phyloP scores from a whole-genome alignment of 1,284 basidiomycete genomes.

The Thelephora terrestris region DNA sequence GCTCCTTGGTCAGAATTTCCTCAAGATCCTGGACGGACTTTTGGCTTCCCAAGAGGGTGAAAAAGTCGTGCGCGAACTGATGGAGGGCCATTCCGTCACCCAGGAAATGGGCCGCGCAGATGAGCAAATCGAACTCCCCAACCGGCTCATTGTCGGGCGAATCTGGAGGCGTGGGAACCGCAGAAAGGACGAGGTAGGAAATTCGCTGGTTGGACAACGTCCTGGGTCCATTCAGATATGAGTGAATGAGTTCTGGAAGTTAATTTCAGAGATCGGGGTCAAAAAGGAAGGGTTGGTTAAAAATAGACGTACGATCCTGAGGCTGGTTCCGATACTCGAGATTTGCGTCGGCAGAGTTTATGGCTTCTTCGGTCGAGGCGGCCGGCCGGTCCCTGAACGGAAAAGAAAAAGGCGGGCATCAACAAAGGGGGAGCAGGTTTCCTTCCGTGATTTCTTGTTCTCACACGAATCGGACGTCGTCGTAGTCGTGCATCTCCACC shows the following conservation, averaged over 20 bases:
- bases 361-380: slow-evolving; percentile 31
- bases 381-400: slow-evolving; percentile 40
- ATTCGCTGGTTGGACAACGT: slow-evolving; percentile 61
- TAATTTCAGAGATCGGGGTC: slow-evolving; percentile 1
- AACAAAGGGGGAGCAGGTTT: neutral
- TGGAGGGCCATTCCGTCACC: slow-evolving; percentile 78
- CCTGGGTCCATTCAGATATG: slow-evolving; percentile 65
- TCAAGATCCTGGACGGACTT: slow-evolving; percentile 33
- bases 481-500: slow-evolving; percentile 50
- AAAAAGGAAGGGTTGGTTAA: neutral
- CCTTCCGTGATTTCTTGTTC: slow-evolving; percentile 12
- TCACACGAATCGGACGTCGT: slow-evolving; percentile 57
- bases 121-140: slow-evolving; percentile 41
- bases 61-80: slow-evolving; percentile 64
- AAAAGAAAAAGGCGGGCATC: slow-evolving; percentile 4
- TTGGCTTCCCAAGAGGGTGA: slow-evolving; percentile 41
- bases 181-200: slow-evolving; percentile 61
- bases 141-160: slow-evolving; percentile 19
- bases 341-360: slow-evolving; percentile 36
- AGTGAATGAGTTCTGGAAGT: slow-evolving; percentile 45
- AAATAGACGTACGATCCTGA: slow-evolving; percentile 38
- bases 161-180: slow-evolving; percentile 27
- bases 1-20: slow-evolving; percentile 35
- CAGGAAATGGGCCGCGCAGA: slow-evolving; percentile 64
- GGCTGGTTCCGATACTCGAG: slow-evolving; percentile 40